phyloP scores from a whole-genome alignment of 768 basidiomycete species.

The Pisolithus microcarpus region DNA sequence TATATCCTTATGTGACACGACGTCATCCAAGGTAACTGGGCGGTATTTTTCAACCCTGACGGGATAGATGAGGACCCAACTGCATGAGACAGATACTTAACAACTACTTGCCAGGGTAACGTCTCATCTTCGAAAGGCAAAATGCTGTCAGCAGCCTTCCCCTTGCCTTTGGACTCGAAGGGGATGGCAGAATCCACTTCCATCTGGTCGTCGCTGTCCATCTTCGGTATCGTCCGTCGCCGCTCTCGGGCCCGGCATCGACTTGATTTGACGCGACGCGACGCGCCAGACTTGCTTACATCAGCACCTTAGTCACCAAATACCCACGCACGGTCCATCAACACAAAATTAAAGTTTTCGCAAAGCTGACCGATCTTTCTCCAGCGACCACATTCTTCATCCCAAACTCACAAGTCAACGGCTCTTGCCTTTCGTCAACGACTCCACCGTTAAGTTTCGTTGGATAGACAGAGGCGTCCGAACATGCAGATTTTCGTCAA shows the following conservation, averaged over 20 bases:
- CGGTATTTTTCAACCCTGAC: constrained; percentile 96
- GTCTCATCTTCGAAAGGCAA: constrained; percentile 50
- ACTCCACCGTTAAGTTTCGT: constrained; percentile 83
- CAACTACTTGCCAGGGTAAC: constrained; percentile 68
- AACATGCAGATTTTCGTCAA: constrained; percentile 98
- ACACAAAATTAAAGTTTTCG: constrained; percentile 27
- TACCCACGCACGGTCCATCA: constrained; percentile 40
- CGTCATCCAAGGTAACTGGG: constrained; percentile 84
- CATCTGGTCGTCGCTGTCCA: constrained; percentile 53
- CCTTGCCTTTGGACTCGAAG: constrained; percentile 57
- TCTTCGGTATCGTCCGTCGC: constrained; percentile 16
- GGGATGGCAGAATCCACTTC: constrained; percentile 34
- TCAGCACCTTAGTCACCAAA: constrained; percentile 12
- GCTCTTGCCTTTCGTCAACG: constrained; percentile 78
- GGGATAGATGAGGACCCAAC: constrained; percentile 1
- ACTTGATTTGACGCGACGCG: constrained; percentile 15
- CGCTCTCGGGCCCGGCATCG: background rate
- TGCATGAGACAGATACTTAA: background rate
- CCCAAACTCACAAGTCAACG: constrained; percentile 4
- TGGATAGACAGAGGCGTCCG: constrained; percentile 84
- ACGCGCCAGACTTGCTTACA: constrained; percentile 8
- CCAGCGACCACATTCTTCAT: constrained; percentile 18
- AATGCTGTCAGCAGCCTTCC: constrained; percentile 44
- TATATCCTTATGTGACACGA: constrained; percentile 96
- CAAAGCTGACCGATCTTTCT: constrained; percentile 10